These are phyloP conservation scores for Kregervanrija pseudodelftensis DNA, from an alignment of 805 yeast species.

Conservation along the genomic window DNA sequence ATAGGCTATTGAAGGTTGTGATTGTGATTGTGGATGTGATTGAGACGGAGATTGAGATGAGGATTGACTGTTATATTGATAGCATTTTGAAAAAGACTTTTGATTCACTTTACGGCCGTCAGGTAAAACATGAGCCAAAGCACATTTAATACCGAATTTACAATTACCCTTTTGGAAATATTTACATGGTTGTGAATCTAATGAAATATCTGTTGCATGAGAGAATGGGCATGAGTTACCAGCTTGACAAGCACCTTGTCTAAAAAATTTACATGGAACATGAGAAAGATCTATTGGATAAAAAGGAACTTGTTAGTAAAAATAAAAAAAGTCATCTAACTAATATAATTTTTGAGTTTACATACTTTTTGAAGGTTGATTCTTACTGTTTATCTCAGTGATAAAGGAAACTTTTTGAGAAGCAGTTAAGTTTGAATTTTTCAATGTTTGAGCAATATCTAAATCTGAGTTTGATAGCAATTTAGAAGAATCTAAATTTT, in stretches of 20 bases:
- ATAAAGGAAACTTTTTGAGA: conserved; percentile 18
- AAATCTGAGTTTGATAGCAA: no score
- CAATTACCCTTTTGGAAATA: conserved; percentile 96
- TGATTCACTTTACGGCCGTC: conserved; percentile 80
- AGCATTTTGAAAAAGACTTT: conserved; percentile 15
- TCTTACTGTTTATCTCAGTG: conserved; percentile 16
- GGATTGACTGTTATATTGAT: neutral
- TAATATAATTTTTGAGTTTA: neutral
- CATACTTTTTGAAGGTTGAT: conserved; percentile 21
- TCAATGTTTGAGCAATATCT: conserved; percentile 2
- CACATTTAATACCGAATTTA: conserved; percentile 91
- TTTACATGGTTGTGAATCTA: conserved; percentile 67
- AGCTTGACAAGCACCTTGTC: conserved; percentile 93
- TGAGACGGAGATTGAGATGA: no score
- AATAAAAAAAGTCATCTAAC: neutral
- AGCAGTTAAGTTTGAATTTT: conserved; percentile 14
- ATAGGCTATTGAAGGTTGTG: no score
- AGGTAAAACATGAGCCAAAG: conserved; percentile 83
- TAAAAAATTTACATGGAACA: conserved; percentile 92
- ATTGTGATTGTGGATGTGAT: no score
- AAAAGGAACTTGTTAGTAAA: conserved; percentile 9
- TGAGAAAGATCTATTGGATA: conserved; percentile 61
- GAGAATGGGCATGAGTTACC: conserved; percentile 89
- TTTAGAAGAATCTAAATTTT: no score
- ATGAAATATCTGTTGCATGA: conserved; percentile 57